Evolutionary conservation across 2,329 filamentous ascomycete genomes (phyloP).

Genomic region (Xylogone sp.): DNA sequence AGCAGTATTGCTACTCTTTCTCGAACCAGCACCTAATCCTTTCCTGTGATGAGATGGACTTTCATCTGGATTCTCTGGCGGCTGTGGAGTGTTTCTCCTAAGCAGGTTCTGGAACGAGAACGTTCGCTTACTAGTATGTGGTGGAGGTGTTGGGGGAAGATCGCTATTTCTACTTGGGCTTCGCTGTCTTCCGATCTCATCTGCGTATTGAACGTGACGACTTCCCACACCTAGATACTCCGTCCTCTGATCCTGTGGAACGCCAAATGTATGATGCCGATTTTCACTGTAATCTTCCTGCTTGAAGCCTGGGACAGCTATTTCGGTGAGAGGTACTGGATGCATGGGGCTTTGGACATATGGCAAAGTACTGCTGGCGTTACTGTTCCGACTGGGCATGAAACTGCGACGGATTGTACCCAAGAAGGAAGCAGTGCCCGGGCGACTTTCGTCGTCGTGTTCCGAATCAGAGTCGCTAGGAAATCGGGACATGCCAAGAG

Average conservation of each 20-base stretch:
- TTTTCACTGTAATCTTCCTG: conserved; percentile 34
- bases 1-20: conserved; percentile 32
- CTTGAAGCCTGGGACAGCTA: conserved; percentile 47
- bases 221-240: conserved; percentile 44
- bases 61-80: background rate
- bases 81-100: conserved; percentile 12
- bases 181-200: conserved; percentile 13
- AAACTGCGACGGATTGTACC: conserved; percentile 48
- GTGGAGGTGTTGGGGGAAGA: conserved; percentile 52
- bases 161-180: conserved; percentile 18
- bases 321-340: conserved; percentile 60
- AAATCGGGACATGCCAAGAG: conserved; percentile 83
- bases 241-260: conserved; percentile 40
- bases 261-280: conserved; percentile 42
- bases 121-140: conserved; percentile 63
- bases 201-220: conserved; percentile 45
- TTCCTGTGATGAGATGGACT: conserved; percentile 18
- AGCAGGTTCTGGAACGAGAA: conserved; percentile 94
- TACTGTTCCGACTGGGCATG: conserved; percentile 14
- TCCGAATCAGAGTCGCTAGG: conserved; percentile 62
- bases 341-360: conserved; percentile 53
- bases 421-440: conserved; percentile 49
- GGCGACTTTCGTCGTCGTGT: conserved; percentile 47
- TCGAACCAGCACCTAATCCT: conserved; percentile 27
- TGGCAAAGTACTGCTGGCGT: conserved; percentile 7